phyloP scores from a whole-genome alignment of 345 rosid genomes.

The Arabis alpina region DNA sequence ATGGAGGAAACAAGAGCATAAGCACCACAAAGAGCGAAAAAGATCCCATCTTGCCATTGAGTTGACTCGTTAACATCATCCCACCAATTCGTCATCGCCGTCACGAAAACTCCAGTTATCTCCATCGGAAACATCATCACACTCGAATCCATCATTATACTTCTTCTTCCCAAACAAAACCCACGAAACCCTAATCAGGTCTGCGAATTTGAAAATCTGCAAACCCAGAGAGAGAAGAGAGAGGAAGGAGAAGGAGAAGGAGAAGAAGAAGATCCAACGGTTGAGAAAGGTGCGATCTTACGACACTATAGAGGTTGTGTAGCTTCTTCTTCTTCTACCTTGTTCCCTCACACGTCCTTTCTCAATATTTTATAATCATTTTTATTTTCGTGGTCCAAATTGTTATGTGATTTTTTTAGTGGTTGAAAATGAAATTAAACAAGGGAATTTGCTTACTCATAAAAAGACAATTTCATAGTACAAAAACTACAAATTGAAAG shows the following conservation, averaged over 20 bases:
- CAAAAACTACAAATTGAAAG: not conserved
- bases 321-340: conserved; percentile 36
- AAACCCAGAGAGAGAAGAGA: conserved; percentile 30
- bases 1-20: conserved; percentile 87
- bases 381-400: not conserved
- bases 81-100: conserved; percentile 68
- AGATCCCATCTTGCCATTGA: conserved; percentile 94
- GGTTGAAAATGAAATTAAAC: not conserved
- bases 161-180: not conserved
- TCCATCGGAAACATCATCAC: conserved; percentile 39
- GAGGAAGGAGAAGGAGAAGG: conserved; percentile 1
- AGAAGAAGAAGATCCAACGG: conserved; percentile 38
- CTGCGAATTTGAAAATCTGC: conserved; percentile 31
- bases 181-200: conserved; percentile 26
- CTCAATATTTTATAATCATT: conserved; percentile 18
- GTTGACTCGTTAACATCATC: conserved; percentile 81
- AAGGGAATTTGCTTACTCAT: not conserved
- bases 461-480: not conserved
- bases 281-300: conserved; percentile 22
- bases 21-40: conserved; percentile 84
- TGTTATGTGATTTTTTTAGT: conserved; percentile 7
- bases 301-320: conserved; percentile 1
- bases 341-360: conserved; percentile 39
- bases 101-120: conserved; percentile 13
- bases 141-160: conserved; percentile 12